Evolutionary conservation across 1,284 basidiomycete genomes (phyloP).

Genomic region (Waitea zeae): DNA sequence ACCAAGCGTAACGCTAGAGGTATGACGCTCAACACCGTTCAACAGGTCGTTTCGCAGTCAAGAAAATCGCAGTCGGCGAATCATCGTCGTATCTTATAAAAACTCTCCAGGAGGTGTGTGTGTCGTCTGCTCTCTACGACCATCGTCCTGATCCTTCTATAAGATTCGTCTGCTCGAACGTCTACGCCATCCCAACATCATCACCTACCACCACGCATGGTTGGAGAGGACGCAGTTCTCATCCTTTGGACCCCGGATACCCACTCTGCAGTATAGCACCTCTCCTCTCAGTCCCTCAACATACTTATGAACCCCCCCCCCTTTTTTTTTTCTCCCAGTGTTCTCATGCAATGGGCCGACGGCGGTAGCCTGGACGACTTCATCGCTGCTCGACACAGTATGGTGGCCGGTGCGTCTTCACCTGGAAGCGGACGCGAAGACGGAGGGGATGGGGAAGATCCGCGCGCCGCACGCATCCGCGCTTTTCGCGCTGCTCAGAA

Average conservation of each 20-base stretch:
- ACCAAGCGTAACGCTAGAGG: slow-evolving; percentile 7
- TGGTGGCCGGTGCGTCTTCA: slow-evolving; percentile 7
- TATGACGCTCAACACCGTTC: slow-evolving; percentile 1
- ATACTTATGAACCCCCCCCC: too few species aligned
- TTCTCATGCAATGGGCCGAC: slow-evolving; percentile 90
- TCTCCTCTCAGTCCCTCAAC: not conserved
- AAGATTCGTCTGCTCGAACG: slow-evolving; percentile 70
- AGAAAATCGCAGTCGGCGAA: slow-evolving; percentile 88
- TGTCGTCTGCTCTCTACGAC: not conserved
- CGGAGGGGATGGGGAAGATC: slow-evolving; percentile 20
- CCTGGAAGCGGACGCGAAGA: slow-evolving; percentile 7
- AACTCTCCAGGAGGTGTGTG: slow-evolving; percentile 58
- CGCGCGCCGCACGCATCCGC: slow-evolving; percentile 53
- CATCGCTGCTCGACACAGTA: slow-evolving; percentile 58
- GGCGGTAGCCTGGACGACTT: slow-evolving; percentile 76
- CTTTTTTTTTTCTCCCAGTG: too few species aligned
- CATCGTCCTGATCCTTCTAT: not conserved
- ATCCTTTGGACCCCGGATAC: slow-evolving; percentile 67
- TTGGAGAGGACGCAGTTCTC: slow-evolving; percentile 77
- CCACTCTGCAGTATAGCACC: slow-evolving; percentile 51
- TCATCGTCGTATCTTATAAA: slow-evolving; percentile 71
- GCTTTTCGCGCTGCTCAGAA: slow-evolving; percentile 56
- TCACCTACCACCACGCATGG: slow-evolving; percentile 94
- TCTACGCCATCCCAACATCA: slow-evolving; percentile 83
- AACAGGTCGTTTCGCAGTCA: slow-evolving; percentile 74